A percentile compares a stretch with the other conserved stretches of the same genome.
Conservation (phyloP, 148 eudicot species). For the Suaeda aralocaspica region DNA sequence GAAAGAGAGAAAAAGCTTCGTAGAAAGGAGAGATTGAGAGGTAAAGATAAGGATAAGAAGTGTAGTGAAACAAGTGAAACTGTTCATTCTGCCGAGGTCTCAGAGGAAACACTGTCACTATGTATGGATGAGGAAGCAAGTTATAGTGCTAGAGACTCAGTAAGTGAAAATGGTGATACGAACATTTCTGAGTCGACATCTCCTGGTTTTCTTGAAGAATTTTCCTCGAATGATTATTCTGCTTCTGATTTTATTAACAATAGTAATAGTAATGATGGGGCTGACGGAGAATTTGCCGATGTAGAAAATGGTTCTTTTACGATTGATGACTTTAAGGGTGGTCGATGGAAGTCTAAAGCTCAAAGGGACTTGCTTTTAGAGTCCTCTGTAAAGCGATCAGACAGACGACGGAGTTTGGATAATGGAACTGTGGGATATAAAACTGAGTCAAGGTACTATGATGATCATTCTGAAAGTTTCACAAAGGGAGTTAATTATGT, state of each 20-base stretch:
- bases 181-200: slow-evolving; percentile 38
- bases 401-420: slow-evolving; percentile 46
- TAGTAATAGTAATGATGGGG: slow-evolving; percentile 34
- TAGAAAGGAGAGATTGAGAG: slow-evolving; percentile 91
- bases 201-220: slow-evolving; percentile 46
- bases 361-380: slow-evolving; percentile 44
- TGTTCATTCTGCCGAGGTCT: slow-evolving; percentile 28
- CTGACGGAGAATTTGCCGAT: slow-evolving; percentile 36
- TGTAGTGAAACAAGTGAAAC: slow-evolving; percentile 39
- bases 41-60: slow-evolving; percentile 79
- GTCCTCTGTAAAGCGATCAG: slow-evolving; percentile 50
- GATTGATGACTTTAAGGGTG: slow-evolving; percentile 39
- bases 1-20: slow-evolving; percentile 94
- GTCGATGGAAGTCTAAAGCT: slow-evolving; percentile 42
- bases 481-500: slow-evolving; percentile 41
- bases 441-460: slow-evolving; percentile 51
- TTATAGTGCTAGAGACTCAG: slow-evolving; percentile 27
- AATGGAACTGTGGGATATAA: slow-evolving; percentile 38
- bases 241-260: slow-evolving; percentile 32
- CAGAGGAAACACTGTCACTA: slow-evolving; percentile 35
- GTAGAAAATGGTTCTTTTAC: slow-evolving; percentile 34
- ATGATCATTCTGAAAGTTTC: slow-evolving; percentile 44
- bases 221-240: slow-evolving; percentile 32
- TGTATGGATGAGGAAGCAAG: slow-evolving; percentile 41
- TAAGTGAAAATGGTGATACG: slow-evolving; percentile 41